Evolutionary conservation across 257 asterid genomes (phyloP).

Genomic region (Eustoma russellianum): DNA sequence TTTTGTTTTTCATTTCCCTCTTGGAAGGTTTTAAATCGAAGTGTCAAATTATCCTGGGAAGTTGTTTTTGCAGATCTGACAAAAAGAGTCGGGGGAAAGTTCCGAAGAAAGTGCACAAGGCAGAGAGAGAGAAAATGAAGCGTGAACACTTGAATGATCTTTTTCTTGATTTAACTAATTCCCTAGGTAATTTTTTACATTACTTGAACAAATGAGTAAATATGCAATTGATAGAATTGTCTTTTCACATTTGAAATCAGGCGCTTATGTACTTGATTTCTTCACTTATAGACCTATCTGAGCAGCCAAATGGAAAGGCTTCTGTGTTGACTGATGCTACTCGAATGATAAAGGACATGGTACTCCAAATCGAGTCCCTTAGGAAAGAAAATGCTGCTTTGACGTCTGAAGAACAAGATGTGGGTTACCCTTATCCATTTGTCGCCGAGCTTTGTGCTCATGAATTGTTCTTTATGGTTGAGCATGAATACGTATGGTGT

Average conservation of each 20-base stretch:
- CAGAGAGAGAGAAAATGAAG: slow-evolving; percentile 68
- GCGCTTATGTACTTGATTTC: background rate
- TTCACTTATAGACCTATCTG: slow-evolving; percentile 38
- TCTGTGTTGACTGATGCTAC: slow-evolving; percentile 41
- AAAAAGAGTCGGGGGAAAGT: slow-evolving; percentile 37
- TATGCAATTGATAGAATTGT: too few relatives aligned
- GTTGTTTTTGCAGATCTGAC: slow-evolving; percentile 5
- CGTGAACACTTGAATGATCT: slow-evolving; percentile 52
- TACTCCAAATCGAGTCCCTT: slow-evolving; percentile 32
- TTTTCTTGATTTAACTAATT: slow-evolving; percentile 48
- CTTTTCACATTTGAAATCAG: background rate
- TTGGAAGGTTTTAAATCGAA: too few relatives aligned
- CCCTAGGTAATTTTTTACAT: slow-evolving; percentile 35
- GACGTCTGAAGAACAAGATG: slow-evolving; percentile 48
- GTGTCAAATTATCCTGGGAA: too few relatives aligned
- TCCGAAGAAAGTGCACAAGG: slow-evolving; percentile 51
- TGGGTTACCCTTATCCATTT: slow-evolving; percentile 14
- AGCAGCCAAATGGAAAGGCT: slow-evolving; percentile 42
- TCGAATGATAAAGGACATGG: slow-evolving; percentile 37
- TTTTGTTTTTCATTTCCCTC: too few relatives aligned
- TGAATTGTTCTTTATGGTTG: too few relatives aligned
- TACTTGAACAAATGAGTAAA: too few relatives aligned
- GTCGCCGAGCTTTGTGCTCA: too few relatives aligned
- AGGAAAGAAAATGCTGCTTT: slow-evolving; percentile 33
- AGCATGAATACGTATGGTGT: too few relatives aligned